These are phyloP conservation scores for Phytophthora colocasiae DNA, from an alignment of 352 stramenopile species.

Conservation along the genomic window DNA sequence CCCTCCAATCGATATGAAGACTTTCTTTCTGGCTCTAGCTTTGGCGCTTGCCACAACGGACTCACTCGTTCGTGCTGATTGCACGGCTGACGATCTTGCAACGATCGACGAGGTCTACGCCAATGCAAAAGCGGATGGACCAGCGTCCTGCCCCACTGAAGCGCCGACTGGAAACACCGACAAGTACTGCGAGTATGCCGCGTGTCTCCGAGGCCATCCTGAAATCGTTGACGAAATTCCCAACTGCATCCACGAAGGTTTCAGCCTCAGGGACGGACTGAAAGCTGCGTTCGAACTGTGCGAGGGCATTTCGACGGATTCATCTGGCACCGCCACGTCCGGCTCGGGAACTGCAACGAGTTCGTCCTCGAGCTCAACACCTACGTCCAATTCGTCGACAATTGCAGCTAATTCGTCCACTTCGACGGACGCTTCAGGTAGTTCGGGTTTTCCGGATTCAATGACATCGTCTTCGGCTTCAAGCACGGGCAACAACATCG, in stretches of 20 bases:
- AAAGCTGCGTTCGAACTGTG: constrained; percentile 23
- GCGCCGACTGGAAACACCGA: constrained; percentile 10
- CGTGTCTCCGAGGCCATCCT: constrained; percentile 17
- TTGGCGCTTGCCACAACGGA: too few relatives aligned
- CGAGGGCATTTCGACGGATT: constrained; percentile 5
- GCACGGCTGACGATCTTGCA: too few relatives aligned
- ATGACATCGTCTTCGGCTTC: not conserved
- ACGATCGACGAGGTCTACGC: too few relatives aligned
- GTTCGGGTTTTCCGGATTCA: not conserved
- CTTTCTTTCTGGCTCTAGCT: too few relatives aligned
- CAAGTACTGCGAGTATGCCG: constrained; percentile 22
- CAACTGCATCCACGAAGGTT: constrained; percentile 25
- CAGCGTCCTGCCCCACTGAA: constrained; percentile 11
- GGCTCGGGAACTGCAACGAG: constrained; percentile 1
- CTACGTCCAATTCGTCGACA: not conserved
- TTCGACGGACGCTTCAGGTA: not conserved
- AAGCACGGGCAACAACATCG: constrained; percentile 25
- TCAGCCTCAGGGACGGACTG: constrained; percentile 24
- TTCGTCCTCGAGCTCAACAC: constrained; percentile 9
- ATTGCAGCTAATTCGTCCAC: not conserved
- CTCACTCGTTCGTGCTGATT: too few relatives aligned
- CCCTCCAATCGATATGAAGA: too few relatives aligned
- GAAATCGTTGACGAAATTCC: constrained; percentile 22
- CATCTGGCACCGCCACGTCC: not conserved
- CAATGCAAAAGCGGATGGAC: constrained; percentile 2